Conservation (phyloP, 768 basidiomycete species). For the Sarcodon sp. region DNA sequence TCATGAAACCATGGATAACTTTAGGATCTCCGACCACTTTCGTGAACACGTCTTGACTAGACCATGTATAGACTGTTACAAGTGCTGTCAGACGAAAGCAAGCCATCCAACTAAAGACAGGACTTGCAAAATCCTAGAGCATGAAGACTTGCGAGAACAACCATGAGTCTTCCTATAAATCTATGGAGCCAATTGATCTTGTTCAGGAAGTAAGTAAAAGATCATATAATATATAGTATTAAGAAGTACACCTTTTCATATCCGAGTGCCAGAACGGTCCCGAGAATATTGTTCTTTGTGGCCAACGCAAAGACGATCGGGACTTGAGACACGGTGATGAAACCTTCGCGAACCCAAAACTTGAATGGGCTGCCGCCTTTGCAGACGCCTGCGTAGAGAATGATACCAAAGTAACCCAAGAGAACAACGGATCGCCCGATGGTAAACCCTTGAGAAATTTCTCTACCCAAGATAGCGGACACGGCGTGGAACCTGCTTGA, state of each 20-base stretch:
- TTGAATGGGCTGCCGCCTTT: slow-evolving; percentile 35
- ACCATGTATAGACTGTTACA: slow-evolving; percentile 45
- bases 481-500: slow-evolving; percentile 31
- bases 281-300: slow-evolving; percentile 60
- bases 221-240: not conserved
- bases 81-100: not conserved
- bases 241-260: slow-evolving; percentile 45
- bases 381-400: slow-evolving; percentile 36
- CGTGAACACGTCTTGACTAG: slow-evolving; percentile 25
- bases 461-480: slow-evolving; percentile 24
- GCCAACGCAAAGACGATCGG: slow-evolving; percentile 54
- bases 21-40: slow-evolving; percentile 19
- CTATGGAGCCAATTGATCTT: slow-evolving; percentile 72
- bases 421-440: slow-evolving; percentile 24
- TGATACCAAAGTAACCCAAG: slow-evolving; percentile 28
- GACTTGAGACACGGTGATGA: slow-evolving; percentile 46
- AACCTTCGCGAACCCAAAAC: slow-evolving; percentile 35
- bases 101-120: not conserved
- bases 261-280: slow-evolving; percentile 41
- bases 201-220: too few species aligned
- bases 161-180: slow-evolving; percentile 44
- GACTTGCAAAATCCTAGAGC: slow-evolving; percentile 39
- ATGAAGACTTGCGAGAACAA: slow-evolving; percentile 48
- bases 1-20: slow-evolving; percentile 37
- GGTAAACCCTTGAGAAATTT: slow-evolving; percentile 36